Percentiles rank a stretch among this genome's conserved stretches.
phyloP scores from a whole-genome alignment of 352 stramenopile species.

The Globisporangium radiosum region DNA sequence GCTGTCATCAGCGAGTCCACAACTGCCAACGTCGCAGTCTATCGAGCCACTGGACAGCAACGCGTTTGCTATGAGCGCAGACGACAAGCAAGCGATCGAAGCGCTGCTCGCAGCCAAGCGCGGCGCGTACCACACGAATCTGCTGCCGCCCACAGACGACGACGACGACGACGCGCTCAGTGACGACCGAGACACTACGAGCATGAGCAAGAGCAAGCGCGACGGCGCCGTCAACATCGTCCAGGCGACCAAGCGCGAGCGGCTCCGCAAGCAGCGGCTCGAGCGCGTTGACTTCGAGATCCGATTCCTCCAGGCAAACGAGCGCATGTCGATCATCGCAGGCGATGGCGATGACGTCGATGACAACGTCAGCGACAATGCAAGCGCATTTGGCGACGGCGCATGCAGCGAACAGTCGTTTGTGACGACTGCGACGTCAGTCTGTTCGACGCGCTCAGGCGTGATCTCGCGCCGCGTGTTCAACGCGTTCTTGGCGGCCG shows the following conservation, averaged over 20 bases:
- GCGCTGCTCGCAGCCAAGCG: constrained; percentile 33
- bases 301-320: constrained; percentile 38
- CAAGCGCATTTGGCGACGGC: constrained; percentile 8
- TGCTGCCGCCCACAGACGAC: constrained; percentile 14
- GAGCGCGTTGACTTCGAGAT: constrained; percentile 53
- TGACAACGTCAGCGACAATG: background rate
- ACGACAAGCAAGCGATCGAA: constrained; percentile 41
- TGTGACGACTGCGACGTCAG: constrained; percentile 23
- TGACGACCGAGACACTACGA: constrained; percentile 4
- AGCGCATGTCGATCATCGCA: constrained; percentile 33
- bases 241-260: constrained; percentile 38
- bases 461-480: constrained; percentile 53
- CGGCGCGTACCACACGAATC: constrained; percentile 24
- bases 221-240: constrained; percentile 24
- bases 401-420: constrained; percentile 35
- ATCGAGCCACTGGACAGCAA: constrained; percentile 12
- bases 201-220: background rate
- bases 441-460: constrained; percentile 42
- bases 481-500: constrained; percentile 34
- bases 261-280: constrained; percentile 34
- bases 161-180: constrained; percentile 7
- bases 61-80: constrained; percentile 31
- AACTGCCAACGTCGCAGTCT: background rate
- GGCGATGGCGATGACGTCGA: constrained; percentile 17
- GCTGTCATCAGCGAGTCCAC: background rate